These are phyloP conservation scores for Claviceps purpurea DNA, from an alignment of 2,329 filamentous ascomycete species.

Conservation along the genomic window DNA sequence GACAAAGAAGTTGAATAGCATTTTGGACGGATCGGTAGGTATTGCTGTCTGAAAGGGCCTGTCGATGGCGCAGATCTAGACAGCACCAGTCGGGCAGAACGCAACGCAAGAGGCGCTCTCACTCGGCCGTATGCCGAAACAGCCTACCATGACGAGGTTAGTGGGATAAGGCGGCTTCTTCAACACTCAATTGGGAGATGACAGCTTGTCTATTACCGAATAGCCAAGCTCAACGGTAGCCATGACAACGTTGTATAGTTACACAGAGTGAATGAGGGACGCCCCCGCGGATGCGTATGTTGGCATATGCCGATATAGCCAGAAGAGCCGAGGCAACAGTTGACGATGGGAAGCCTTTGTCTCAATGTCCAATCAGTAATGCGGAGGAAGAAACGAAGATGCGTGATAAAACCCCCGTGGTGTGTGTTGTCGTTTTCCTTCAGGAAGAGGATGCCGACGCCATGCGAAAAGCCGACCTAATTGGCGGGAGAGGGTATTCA, in stretches of 20 bases:
- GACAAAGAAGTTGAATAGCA: constrained; percentile 1
- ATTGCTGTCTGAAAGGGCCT: constrained; percentile 4
- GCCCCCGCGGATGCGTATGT: background rate
- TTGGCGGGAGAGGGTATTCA: too few species aligned
- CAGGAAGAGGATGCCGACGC: too few species aligned
- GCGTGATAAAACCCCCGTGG: background rate
- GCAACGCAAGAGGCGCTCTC: constrained; percentile 11
- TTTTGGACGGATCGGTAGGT: constrained; percentile 2
- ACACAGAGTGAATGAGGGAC: background rate
- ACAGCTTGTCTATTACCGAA: background rate
- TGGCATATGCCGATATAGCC: background rate
- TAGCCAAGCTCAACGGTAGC: constrained; percentile 6
- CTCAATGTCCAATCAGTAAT: background rate
- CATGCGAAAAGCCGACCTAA: too few species aligned
- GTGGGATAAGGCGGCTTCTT: background rate
- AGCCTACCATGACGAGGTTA: constrained; percentile 1
- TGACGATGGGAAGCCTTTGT: background rate
- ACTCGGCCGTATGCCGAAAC: constrained; percentile 8
- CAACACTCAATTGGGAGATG: background rate
- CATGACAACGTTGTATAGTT: constrained; percentile 1
- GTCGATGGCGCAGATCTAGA: constrained; percentile 4
- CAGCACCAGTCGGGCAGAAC: constrained; percentile 7
- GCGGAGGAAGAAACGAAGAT: background rate
- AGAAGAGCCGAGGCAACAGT: background rate
- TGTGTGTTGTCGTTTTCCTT: background rate